Evolutionary conservation across 257 asterid genomes (phyloP).

Genomic region (Hygrophila difformis): DNA sequence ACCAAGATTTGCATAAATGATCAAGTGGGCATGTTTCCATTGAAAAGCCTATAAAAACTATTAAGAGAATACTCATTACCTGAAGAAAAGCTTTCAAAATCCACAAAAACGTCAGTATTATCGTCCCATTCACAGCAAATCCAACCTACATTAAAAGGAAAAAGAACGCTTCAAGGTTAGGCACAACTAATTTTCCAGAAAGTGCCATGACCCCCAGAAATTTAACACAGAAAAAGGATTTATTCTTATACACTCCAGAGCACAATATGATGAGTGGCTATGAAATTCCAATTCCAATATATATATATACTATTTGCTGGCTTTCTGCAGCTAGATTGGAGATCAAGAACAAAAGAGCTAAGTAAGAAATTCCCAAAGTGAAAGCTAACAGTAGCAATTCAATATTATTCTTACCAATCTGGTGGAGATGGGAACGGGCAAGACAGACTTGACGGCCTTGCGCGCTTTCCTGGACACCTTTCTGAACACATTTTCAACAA

Average conservation of each 20-base stretch:
- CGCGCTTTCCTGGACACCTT: slow-evolving; percentile 83
- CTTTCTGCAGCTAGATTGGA: no score
- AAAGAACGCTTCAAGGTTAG: neutral
- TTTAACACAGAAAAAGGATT: no score
- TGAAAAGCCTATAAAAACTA: no score
- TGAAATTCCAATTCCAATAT: no score
- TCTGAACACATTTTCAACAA: slow-evolving; percentile 71
- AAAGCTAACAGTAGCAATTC: neutral
- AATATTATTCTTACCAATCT: slow-evolving; percentile 40
- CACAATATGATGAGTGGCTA: no score
- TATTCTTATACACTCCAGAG: no score
- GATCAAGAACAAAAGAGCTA: neutral
- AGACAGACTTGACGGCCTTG: slow-evolving; percentile 79
- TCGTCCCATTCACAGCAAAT: slow-evolving; percentile 80
- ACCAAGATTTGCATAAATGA: no score
- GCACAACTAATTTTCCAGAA: neutral
- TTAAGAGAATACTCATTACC: slow-evolving; percentile 38
- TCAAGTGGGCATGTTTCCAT: no score
- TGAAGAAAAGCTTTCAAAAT: slow-evolving; percentile 77
- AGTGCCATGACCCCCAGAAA: no score
- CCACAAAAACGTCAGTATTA: slow-evolving; percentile 83
- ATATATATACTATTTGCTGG: no score
- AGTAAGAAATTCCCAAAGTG: no score
- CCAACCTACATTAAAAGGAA: slow-evolving; percentile 52
- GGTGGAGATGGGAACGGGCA: slow-evolving; percentile 68